Evolutionary conservation across 1,284 basidiomycete genomes (phyloP).

Genomic region (Puccinia novopanici): DNA sequence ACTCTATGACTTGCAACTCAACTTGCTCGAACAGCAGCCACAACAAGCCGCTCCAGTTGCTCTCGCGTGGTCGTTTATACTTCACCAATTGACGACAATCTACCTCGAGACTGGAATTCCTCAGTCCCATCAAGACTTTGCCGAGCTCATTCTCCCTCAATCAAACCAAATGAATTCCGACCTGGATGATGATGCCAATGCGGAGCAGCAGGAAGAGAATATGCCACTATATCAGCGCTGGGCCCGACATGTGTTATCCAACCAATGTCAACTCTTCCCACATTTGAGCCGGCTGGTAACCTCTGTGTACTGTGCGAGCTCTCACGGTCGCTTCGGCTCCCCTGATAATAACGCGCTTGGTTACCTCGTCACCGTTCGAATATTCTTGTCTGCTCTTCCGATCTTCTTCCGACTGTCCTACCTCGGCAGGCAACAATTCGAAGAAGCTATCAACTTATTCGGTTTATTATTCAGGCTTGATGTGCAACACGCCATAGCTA

Average conservation of each 20-base stretch:
- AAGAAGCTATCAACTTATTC: constrained; percentile 44
- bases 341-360: constrained; percentile 48
- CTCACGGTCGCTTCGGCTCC: constrained; percentile 21
- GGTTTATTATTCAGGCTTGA: constrained; percentile 42
- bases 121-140: constrained; percentile 40
- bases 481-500: constrained; percentile 39
- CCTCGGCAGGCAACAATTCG: constrained; percentile 39
- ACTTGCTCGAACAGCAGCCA: constrained; percentile 41
- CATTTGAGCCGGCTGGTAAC: constrained; percentile 36
- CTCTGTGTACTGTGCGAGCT: constrained; percentile 35
- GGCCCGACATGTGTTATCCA: constrained; percentile 38
- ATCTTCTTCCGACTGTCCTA: constrained; percentile 40
- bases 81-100: constrained; percentile 36
- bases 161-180: background rate
- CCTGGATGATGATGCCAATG: constrained; percentile 31
- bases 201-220: constrained; percentile 25
- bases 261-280: constrained; percentile 45
- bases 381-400: constrained; percentile 41
- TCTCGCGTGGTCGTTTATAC: constrained; percentile 48
- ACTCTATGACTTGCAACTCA: constrained; percentile 43
- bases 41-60: constrained; percentile 31
- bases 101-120: constrained; percentile 42
- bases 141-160: constrained; percentile 31
- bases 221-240: constrained; percentile 47
- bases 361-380: constrained; percentile 43